Evolutionary conservation across 805 yeast species (phyloP), one percentile per base, ranked within the genome.

Genomic region (Scheffersomyces spartinae): DNA sequence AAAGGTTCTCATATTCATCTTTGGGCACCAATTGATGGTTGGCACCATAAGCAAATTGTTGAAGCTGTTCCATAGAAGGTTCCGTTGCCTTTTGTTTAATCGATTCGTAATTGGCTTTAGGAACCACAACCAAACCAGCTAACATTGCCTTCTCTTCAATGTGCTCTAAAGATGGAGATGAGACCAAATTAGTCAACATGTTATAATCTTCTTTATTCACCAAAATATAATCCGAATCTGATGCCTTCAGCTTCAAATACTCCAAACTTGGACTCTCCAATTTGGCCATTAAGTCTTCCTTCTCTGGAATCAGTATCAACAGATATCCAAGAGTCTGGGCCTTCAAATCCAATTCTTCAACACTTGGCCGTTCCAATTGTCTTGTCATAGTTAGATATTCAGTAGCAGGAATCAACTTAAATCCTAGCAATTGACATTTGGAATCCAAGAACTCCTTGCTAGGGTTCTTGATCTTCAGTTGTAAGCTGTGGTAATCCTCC

Each of bases 211-310:
- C 22, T 20, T 27, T 32, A 7, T 34, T 27, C 9, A 44, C 24
- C 12, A 42, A 18, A n/a, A 23, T 27, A 20, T 33, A 26, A 17
- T 21, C 42, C 5, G 33, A 29, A 34, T 17, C 14, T 6, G 34
- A 30, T 3, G 56, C 49, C 22, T 39, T 42, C 14, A 36, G 42
- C 10, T 33, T 35, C 13, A 57, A 30, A 27, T 43, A 43, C 2
- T 44, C 46, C 9, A 22, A 26, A 2, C 39, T 23, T 20, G 52
- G 55, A 9, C 26, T 9, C 3, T 42, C 39, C 7, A 36, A 17
- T 10, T 32, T 26, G 6, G 12, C 18, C 21, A n/a, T 19, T 24
- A 2, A 23, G 13, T 11, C 27, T 26, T 7, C 20, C 17, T 7
- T n/a, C n/a, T n/a, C n/a, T n/a, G n/a, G n/a, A n/a, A n/a, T n/a